phyloP scores from a whole-genome alignment of 2,329 filamentous ascomycete genomes.

The Aspergillaceae sp. region DNA sequence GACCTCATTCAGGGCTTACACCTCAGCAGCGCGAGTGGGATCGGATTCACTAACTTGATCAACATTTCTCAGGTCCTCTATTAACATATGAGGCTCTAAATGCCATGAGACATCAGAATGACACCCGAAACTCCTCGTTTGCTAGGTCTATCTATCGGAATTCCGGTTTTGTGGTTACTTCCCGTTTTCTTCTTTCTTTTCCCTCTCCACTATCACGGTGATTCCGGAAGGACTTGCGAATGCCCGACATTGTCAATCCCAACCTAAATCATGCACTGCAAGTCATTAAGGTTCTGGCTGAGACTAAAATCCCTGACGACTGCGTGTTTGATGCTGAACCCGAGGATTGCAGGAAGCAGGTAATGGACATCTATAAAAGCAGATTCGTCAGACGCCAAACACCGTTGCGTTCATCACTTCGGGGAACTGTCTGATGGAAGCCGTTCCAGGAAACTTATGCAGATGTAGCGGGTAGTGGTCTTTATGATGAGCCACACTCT shows the following conservation, averaged over 20 bases:
- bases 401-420: conserved; percentile 14
- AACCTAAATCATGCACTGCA: not conserved
- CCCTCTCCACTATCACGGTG: not conserved
- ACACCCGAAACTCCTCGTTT: conserved; percentile 10
- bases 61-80: not conserved
- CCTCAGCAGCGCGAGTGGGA: not conserved
- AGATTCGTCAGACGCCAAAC: conserved; percentile 17
- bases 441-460: conserved; percentile 15
- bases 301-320: conserved; percentile 14
- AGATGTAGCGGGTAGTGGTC: conserved; percentile 25
- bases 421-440: conserved; percentile 10
- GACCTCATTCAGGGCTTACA: no score
- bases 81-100: conserved; percentile 3
- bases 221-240: not conserved
- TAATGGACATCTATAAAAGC: conserved; percentile 14
- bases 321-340: conserved; percentile 17
- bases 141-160: conserved; percentile 2
- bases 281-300: conserved; percentile 11
- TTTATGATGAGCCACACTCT: conserved; percentile 6
- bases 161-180: not conserved
- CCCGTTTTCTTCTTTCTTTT: not conserved
- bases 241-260: not conserved
- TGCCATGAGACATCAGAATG: conserved; percentile 12
- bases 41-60: conserved; percentile 7
- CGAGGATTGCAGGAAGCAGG: conserved; percentile 11